A percentile compares a stretch with the other conserved stretches of the same genome.
Conservation (phyloP, 768 basidiomycete genomes). For the Termitomyces sp. region DNA sequence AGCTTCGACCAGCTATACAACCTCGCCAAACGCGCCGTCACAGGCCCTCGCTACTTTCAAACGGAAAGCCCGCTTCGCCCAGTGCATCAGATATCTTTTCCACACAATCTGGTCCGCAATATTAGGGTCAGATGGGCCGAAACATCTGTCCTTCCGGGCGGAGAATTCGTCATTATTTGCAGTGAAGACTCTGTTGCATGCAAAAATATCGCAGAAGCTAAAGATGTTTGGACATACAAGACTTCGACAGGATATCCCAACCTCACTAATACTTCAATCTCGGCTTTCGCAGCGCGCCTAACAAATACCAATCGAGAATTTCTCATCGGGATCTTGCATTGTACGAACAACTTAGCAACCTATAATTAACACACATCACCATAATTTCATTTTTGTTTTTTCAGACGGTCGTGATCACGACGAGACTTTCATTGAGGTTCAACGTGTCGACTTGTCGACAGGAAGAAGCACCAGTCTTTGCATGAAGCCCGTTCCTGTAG, state of each 20-base stretch:
- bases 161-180: not conserved
- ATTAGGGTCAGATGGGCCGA: too few relatives aligned
- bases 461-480: not conserved
- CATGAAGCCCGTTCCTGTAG: not conserved
- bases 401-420: not conserved
- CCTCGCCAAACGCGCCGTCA: too few relatives aligned
- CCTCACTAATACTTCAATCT: not conserved
- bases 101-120: too few relatives aligned
- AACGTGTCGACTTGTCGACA: not conserved
- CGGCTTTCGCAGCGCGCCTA: not conserved
- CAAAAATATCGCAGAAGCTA: not conserved
- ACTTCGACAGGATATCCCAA: not conserved
- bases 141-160: not conserved
- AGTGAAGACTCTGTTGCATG: not conserved
- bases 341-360: not conserved
- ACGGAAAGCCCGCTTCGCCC: too few relatives aligned
- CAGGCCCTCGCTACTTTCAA: too few relatives aligned
- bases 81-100: too few relatives aligned
- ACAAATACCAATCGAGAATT: not conserved
- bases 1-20: too few relatives aligned
- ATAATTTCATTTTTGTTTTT: not conserved
- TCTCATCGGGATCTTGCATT: not conserved
- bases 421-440: not conserved
- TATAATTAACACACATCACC: too few relatives aligned
- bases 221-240: not conserved